Base-by-base conservation (phyloP, 805 yeast genomes). In the Yueomyces sinensis region DNA sequence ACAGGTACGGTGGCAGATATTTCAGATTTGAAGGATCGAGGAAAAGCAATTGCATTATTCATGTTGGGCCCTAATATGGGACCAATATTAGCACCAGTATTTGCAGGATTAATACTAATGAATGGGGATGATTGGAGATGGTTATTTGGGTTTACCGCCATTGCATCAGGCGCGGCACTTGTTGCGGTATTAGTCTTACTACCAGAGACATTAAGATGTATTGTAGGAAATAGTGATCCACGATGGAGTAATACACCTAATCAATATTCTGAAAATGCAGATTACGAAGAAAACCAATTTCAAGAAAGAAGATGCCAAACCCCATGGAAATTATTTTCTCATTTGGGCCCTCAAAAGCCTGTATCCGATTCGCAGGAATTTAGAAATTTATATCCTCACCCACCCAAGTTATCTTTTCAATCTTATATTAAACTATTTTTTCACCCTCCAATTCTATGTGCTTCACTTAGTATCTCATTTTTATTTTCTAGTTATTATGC, bases 1-100 rank as follows among this genome's bases (percentile, higher is more conserved):
- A 94, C 95, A 0, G 95, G 94, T 2, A 82, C 94, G 0, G 76
- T 86, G 15, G 73, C 83, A 20, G 96, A 86, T 52, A 54, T 86
- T 23, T 77, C 68, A 40, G 64, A 72, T 7, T 76, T 78, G 15
- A 65, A 70, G 22, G 70, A 75, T 43, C 63, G 95, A 46, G 95
- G 94, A 2, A 62, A 68, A 11, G 89, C 93, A 2, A 76, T 86
- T 69, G 91, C 94, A 0, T 66, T 76, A 36, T 86, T 76, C 45
- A 86, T 84, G 64, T 56, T 86, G 41, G 96, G 95, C 0, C 94
- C 94, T 0, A 72, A 86, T 33, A 65, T 79, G 44, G 95, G 94
- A 0, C 96, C 95, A 2, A 68, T 86, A 30, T 43, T 84, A 3
- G 84, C 94, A 2, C 96, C 96, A 2, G 77, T 86, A 13, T 51